Conservation (phyloP, 2,329 filamentous ascomycete genomes). For the Magnaporthiopsis incrustans region DNA sequence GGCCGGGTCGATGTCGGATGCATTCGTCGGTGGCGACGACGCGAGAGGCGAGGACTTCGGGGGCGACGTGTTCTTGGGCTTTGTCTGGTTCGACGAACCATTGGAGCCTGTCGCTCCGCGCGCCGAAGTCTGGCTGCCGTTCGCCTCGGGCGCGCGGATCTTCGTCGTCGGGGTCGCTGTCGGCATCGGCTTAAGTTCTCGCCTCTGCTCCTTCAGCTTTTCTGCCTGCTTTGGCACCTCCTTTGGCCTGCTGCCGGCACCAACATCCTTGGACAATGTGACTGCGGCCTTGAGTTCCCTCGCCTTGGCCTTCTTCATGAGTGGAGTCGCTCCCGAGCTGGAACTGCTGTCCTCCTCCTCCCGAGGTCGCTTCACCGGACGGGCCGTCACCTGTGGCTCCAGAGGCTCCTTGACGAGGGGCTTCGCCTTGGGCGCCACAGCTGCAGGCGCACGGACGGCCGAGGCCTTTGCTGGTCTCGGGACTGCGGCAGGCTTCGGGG, state of each 20-base stretch:
- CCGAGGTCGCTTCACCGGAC: constrained; percentile 42
- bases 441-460: constrained; percentile 2
- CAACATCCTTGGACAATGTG: not conserved
- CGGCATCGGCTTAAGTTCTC: not conserved
- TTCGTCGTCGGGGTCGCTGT: not conserved
- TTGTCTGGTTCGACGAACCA: constrained; percentile 18
- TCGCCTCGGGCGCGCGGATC: constrained; percentile 9
- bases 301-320: constrained; percentile 50
- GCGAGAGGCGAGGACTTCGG: constrained; percentile 57
- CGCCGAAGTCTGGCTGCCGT: constrained; percentile 30
- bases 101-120: constrained; percentile 39
- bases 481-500: constrained; percentile 12
- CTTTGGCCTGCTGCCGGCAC: not conserved
- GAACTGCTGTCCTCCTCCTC: constrained; percentile 51
- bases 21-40: constrained; percentile 58
- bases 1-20: constrained; percentile 47
- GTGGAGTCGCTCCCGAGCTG: constrained; percentile 45
- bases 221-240: not conserved
- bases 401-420: constrained; percentile 11
- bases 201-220: not conserved
- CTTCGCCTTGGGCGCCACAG: constrained; percentile 3
- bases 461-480: constrained; percentile 6
- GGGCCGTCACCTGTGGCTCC: constrained; percentile 12
- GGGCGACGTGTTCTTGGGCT: constrained; percentile 48
- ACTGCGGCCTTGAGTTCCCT: constrained; percentile 24